phyloP scores from a whole-genome alignment of 2,329 filamentous ascomycete genomes.

The Pseudocercospora fuligena region DNA sequence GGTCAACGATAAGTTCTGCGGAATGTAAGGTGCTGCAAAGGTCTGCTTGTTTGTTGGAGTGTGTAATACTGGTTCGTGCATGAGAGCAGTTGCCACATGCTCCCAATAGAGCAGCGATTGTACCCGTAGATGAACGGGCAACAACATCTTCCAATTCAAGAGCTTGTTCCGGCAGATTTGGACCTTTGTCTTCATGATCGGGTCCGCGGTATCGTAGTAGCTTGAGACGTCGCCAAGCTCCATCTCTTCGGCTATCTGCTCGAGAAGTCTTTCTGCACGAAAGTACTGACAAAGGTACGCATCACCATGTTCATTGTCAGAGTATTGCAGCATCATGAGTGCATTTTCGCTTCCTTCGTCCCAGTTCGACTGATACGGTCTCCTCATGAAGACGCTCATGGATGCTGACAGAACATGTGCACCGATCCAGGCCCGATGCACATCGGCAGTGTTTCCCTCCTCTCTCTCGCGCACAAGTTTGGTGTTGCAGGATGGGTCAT shows the following conservation, averaged over 20 bases:
- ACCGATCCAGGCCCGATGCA: constrained; percentile 29
- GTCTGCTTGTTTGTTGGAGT: constrained; percentile 37
- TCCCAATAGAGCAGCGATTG: constrained; percentile 32
- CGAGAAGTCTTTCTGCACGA: constrained; percentile 33
- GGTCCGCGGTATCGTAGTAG: constrained; percentile 29
- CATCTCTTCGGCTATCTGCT: constrained; percentile 30
- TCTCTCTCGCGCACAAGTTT: background rate
- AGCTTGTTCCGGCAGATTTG: constrained; percentile 31
- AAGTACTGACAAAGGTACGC: constrained; percentile 34
- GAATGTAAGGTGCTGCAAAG: constrained; percentile 39
- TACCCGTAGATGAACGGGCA: constrained; percentile 26
- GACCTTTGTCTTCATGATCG: constrained; percentile 27
- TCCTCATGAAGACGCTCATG: constrained; percentile 27
- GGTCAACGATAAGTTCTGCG: constrained; percentile 34
- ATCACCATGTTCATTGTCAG: constrained; percentile 22
- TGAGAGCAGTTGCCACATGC: constrained; percentile 34
- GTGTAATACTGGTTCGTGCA: constrained; percentile 39
- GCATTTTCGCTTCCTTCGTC: constrained; percentile 31
- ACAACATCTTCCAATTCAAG: constrained; percentile 32
- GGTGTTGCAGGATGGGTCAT: background rate
- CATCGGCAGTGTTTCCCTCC: constrained; percentile 20
- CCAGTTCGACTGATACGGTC: constrained; percentile 22
- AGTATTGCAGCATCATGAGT: constrained; percentile 29
- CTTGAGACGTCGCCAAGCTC: constrained; percentile 23
- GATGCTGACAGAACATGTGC: constrained; percentile 25